Evolutionary conservation across 2,329 filamentous ascomycete species (phyloP), one percentile per base, ranked within the genome.

Genomic region (Talaromyces marneffei): DNA sequence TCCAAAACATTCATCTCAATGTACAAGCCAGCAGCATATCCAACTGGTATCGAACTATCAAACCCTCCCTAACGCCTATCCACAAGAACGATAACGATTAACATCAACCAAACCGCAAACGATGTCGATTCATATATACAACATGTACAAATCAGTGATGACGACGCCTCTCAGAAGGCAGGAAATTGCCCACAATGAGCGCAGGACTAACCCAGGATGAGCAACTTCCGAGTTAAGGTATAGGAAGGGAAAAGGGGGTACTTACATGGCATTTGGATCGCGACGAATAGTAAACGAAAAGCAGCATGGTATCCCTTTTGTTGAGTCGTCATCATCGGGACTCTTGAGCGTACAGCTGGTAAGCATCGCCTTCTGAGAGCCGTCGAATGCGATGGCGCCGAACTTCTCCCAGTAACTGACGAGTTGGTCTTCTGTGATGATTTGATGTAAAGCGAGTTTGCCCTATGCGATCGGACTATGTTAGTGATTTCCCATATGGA

Each of bases 391-490:
- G 69, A 99, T 97, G 4, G 92, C 93, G 56, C 93, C 92, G 71
- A 99, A 99, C 71, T 99, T 96, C 76, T 99, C 94, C 94, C 94
- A 99, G 71, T 99, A 99, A 69, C 91, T 90, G 59, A 97, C 94
- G 63, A 96, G 85, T 42, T 92, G 95, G 64, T 96, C 91, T 78
- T 99, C 94, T 2, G 91, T 92, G 48, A 99, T 85, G 65, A 99
- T 95, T 74, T 99, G 92, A 73, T 99, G 94, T 53, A 99, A 84
- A 12, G 94, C 91, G 65, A 97, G 88, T 70, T 95, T 95, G 64
- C 94, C 94, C 92, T 96, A 62, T 59, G 29, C 6, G 40, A 27
- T 10, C 9, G n/a, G 6, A 37, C 7, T 0, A 16, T 23, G 18
- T 54, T n/a, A 54, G 50, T 23, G 9, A n/a, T 23, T 25, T 16